Evolutionary conservation across 164 flowering plant genomes (phyloP).

Genomic region (Vitis riparia): DNA sequence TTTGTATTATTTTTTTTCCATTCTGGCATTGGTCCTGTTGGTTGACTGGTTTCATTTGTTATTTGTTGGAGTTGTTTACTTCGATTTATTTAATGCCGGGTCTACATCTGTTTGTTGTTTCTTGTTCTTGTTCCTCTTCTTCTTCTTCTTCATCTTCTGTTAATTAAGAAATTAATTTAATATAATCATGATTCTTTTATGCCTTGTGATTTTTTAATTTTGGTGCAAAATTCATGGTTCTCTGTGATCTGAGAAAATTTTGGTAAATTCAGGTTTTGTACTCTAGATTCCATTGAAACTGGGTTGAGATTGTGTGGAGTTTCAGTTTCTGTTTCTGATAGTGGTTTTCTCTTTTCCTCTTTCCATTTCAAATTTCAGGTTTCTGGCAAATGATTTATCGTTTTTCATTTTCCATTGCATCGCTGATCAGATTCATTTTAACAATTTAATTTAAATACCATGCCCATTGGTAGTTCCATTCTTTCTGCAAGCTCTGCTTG

Average conservation of each 20-base stretch:
- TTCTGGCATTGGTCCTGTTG: not conserved
- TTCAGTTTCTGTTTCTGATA: not conserved
- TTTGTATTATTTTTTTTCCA: not conserved
- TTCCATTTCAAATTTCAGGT: not conserved
- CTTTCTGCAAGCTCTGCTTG: not conserved
- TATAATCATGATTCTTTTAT: too few relatives aligned
- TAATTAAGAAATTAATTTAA: too few relatives aligned
- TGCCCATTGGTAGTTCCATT: not conserved
- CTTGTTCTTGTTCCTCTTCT: not conserved
- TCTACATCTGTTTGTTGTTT: too few relatives aligned
- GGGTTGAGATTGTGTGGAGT: not conserved
- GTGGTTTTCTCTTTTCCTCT: not conserved
- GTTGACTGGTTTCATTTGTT: not conserved
- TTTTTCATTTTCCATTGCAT: not conserved
- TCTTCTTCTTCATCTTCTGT: too few relatives aligned
- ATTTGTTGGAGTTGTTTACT: too few relatives aligned
- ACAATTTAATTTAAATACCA: not conserved
- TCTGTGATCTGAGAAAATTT: not conserved
- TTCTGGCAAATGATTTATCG: not conserved
- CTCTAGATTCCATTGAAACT: not conserved
- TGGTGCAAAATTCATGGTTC: not conserved
- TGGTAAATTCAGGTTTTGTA: too few relatives aligned
- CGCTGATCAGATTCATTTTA: not conserved
- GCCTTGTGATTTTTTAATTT: too few relatives aligned
- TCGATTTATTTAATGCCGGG: not conserved